Percentiles rank a stretch among this genome's conserved stretches.
phyloP scores from a whole-genome alignment of 148 eudicot genomes.

The Vaccinium myrtillus region DNA sequence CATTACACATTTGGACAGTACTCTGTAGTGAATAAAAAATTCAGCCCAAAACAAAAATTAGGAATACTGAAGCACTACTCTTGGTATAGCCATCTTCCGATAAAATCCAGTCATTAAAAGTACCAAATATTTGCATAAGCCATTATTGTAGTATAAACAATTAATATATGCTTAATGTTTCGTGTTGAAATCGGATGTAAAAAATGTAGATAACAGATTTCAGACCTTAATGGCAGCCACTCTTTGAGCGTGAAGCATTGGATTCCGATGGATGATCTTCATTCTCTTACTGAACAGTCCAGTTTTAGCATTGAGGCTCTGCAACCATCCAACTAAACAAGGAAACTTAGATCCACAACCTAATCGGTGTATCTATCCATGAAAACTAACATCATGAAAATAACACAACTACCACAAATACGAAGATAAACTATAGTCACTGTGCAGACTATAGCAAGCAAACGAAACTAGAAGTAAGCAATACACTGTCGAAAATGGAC shows the following conservation, averaged over 20 bases:
- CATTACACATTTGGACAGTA: neutral
- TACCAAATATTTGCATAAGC: no score
- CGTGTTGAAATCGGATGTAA: neutral
- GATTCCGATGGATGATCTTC: conserved; percentile 91
- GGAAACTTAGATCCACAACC: conserved; percentile 45
- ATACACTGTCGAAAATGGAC: neutral
- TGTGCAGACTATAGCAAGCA: neutral
- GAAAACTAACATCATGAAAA: neutral
- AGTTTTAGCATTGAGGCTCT: conserved; percentile 96
- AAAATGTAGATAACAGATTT: neutral
- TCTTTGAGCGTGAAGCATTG: conserved; percentile 84
- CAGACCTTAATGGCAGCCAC: conserved; percentile 90
- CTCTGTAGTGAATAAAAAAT: neutral
- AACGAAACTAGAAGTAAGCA: conserved; percentile 13
- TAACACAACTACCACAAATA: neutral
- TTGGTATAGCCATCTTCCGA: no score
- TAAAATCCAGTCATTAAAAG: no score
- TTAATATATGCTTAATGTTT: neutral
- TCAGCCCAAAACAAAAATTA: neutral
- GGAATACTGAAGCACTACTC: neutral
- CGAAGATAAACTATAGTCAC: neutral
- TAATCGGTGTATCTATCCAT: conserved; percentile 5
- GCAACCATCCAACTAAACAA: conserved; percentile 88
- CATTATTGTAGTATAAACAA: neutral
- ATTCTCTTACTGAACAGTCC: conserved; percentile 90